Base-by-base conservation (phyloP, 352 stramenopile species). In the Globisporangium yorkense region DNA sequence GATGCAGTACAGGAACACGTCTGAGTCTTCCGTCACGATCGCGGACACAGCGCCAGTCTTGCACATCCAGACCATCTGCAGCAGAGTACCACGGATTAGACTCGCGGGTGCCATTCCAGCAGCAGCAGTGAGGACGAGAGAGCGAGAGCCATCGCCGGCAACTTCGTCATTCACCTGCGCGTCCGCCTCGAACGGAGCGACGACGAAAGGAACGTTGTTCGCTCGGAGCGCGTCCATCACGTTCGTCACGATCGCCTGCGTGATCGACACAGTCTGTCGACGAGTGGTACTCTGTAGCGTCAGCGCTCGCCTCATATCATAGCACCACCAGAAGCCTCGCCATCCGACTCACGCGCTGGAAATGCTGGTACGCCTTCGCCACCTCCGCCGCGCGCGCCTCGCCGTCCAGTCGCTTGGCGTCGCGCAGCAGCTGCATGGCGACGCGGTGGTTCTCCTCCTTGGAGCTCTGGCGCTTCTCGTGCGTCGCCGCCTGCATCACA, bases 11-110 rank as follows among this genome's bases (percentile, higher is more conserved):
- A 92, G 74, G 16, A 92, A 68, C 51, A 92, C 77, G 48, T 92
- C 79, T 60, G 82, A 92, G 64, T 89, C 82, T 65, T 92, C 82
- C 20, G 79, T 89, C n/a, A 92, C 67, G 62, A 92, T 92, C 21
- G 74, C 82, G 21, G 70, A 71, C 0, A 77, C 77, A 13, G 71
- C 50, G 0, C 75, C 70, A 33, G 70, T 59, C 50, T 89, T 89
- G 64, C 79, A 89, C 70, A 92, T 81, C 77, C 79, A 92, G 37
- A 87, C 82, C 77, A 92, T 87, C 68, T 89, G 56, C 20, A 5
- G 15, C 3, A 35, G 9, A 41, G 33, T 24, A 15, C 24, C 47
- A 35, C 24, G 27, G 16, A 3, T 52, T 1, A 13, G 16, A 21
- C 21, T 16, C 21, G 13, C 9, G 12, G 15, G 47, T 24, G 29